A percentile compares a stretch with the other conserved stretches of the same genome.
Conservation (phyloP, 2,329 filamentous ascomycete genomes). For the Verticillium isaacii region DNA sequence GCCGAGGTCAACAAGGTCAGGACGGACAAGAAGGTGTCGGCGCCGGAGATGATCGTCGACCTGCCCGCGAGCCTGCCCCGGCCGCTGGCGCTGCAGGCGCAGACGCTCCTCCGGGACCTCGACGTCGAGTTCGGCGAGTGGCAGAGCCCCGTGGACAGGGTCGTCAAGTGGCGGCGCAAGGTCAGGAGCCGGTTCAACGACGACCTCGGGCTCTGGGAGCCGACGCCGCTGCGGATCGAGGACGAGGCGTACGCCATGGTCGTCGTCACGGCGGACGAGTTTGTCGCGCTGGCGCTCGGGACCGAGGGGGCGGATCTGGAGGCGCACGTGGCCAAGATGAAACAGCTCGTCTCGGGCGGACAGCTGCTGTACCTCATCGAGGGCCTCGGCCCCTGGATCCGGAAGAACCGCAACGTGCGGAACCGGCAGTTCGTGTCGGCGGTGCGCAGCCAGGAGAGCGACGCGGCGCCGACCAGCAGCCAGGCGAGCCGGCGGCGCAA, state of each 20-base stretch:
- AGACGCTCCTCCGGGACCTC: slow-evolving; percentile 45
- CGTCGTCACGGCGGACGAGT: slow-evolving; percentile 57
- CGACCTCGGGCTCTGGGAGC: slow-evolving; percentile 59
- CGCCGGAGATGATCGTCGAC: slow-evolving; percentile 73
- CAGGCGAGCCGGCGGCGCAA: slow-evolving; percentile 27
- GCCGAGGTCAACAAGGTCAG: slow-evolving; percentile 69
- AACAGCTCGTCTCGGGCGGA: slow-evolving; percentile 44
- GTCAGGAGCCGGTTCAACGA: slow-evolving; percentile 59
- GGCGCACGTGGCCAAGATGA: slow-evolving; percentile 52
- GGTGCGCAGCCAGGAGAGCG: slow-evolving; percentile 45
- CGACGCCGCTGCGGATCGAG: slow-evolving; percentile 44
- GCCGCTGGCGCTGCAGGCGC: slow-evolving; percentile 38
- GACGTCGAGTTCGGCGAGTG: slow-evolving; percentile 41
- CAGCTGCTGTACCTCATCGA: slow-evolving; percentile 68
- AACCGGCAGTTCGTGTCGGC: slow-evolving; percentile 65
- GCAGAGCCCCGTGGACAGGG: slow-evolving; percentile 40
- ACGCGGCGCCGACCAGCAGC: slow-evolving; percentile 17
- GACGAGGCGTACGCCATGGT: slow-evolving; percentile 59
- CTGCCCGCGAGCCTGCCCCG: slow-evolving; percentile 54
- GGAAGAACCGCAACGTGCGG: slow-evolving; percentile 61
- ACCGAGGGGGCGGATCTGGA: slow-evolving; percentile 47
- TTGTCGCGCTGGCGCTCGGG: slow-evolving; percentile 55
- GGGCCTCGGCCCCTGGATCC: slow-evolving; percentile 60
- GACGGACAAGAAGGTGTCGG: slow-evolving; percentile 68
- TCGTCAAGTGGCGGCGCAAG: slow-evolving; percentile 67